These are phyloP conservation scores for Podila minutissima DNA, from an alignment of 192 early-diverging fungal genomes.

Conservation along the genomic window DNA sequence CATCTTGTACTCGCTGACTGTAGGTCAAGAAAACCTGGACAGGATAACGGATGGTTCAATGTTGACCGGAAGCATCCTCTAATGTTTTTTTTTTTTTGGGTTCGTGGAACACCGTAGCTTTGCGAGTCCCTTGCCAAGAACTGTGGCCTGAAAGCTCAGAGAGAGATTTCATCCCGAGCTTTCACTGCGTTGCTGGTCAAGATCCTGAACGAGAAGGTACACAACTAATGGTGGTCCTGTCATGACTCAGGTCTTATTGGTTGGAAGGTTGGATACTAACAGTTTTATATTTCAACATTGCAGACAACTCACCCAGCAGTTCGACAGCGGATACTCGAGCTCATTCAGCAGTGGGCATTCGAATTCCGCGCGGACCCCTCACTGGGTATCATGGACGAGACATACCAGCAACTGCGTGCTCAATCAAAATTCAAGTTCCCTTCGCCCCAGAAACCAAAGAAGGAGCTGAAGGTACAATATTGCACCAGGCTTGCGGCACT, in stretches of 20 bases:
- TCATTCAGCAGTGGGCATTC: slow-evolving; percentile 93
- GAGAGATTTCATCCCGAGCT: slow-evolving; percentile 86
- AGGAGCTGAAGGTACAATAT: slow-evolving; percentile 59
- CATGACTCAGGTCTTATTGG: too few relatives aligned
- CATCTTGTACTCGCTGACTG: slow-evolving; percentile 73
- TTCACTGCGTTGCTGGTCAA: slow-evolving; percentile 85
- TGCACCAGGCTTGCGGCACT: not conserved
- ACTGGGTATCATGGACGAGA: slow-evolving; percentile 84
- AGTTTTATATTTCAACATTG: not conserved
- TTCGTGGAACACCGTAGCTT: slow-evolving; percentile 55
- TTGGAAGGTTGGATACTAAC: too few relatives aligned
- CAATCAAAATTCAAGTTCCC: slow-evolving; percentile 73
- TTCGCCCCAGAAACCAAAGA: slow-evolving; percentile 85
- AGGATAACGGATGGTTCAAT: not conserved
- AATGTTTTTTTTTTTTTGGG: not conserved
- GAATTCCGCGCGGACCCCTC: slow-evolving; percentile 83
- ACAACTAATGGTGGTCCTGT: too few relatives aligned
- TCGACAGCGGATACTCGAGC: slow-evolving; percentile 81
- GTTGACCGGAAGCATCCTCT: not conserved
- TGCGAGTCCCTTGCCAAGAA: slow-evolving; percentile 93
- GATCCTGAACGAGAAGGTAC: slow-evolving; percentile 75
- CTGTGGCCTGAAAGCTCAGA: slow-evolving; percentile 80
- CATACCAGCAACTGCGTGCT: slow-evolving; percentile 65
- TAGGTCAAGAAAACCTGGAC: slow-evolving; percentile 14
- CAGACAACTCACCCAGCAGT: slow-evolving; percentile 82